Evolutionary conservation across 1,284 basidiomycete species (phyloP).

Genomic region (Phaffia rhodozyma): DNA sequence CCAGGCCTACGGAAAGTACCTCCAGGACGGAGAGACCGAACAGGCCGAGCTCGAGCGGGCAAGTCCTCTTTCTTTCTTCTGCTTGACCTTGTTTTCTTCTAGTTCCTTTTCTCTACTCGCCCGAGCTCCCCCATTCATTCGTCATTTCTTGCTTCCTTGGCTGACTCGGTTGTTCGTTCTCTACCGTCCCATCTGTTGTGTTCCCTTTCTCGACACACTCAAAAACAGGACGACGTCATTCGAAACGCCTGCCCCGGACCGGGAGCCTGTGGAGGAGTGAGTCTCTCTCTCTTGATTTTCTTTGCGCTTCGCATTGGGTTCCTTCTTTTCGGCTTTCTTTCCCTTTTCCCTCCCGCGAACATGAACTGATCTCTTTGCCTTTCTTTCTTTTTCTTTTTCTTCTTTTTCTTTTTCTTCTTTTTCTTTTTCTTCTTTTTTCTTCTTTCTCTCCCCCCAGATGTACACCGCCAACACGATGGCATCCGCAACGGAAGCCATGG

Average conservation of each 20-base stretch:
- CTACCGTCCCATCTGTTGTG: no score
- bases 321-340: no score
- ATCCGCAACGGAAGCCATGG: conserved; percentile 77
- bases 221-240: conserved; percentile 59
- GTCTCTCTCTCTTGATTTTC: conserved; percentile 33
- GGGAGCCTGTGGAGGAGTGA: conserved; percentile 86
- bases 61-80: no score
- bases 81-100: neutral
- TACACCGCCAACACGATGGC: conserved; percentile 97
- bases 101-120: neutral
- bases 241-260: conserved; percentile 88
- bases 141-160: neutral
- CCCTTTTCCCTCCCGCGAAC: no score
- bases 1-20: conserved; percentile 85
- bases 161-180: no score
- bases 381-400: neutral
- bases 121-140: neutral
- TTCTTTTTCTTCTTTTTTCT: no score
- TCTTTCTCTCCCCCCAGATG: no score
- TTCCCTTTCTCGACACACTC: no score
- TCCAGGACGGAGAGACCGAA: conserved; percentile 73
- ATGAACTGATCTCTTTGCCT: neutral
- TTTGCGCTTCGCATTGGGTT: no score
- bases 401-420: neutral
- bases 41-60: conserved; percentile 66